Evolutionary conservation across 768 basidiomycete genomes (phyloP), one percentile per base, ranked within the genome.

Genomic region (Tylopilus vinaceipallidus): DNA sequence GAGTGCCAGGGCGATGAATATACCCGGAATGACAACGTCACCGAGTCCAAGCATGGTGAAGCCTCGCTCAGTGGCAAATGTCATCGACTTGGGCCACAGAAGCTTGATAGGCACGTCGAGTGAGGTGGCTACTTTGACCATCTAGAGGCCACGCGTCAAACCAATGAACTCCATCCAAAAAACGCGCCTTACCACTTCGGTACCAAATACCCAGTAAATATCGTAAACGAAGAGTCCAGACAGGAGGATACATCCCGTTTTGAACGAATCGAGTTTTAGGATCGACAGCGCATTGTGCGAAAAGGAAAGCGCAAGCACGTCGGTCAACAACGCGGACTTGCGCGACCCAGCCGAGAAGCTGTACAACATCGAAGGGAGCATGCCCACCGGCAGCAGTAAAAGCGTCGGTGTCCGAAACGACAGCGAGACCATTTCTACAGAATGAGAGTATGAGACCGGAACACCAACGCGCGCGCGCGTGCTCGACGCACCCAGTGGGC

Each of bases 41-140:
- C 95, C 95, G 2, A 98, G 74, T 2, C 95, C 95, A 26, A 98
- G 84, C 84, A 98, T 86, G 26, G 91, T 87, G 64, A 81, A 88
- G 4, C 91, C 91, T 24, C 75, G 67, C 4, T 66, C 74, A 6
- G 69, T 63, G 5, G 74, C 68, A 56, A 84, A 75, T 1, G 42
- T 47, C 19, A 82, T 52, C 1, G 84, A 84, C 62, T 89, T 91
- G 0, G 91, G 84, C 83, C 86, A 92, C 32, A 95, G 74, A 27
- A 98, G 76, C 70, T 97, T 98, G 72, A 98, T 95, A 17, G 95
- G 95, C 23, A 88, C 84, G 59, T 98, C 92, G 29, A 98, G 78
- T 34, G 76, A 81, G 19, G 86, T 93, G 1, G 95, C 95, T 2
- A 98, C 95, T 57, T 84, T 84, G 20, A 95, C 84, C 95, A 98